Conservation (phyloP, 768 basidiomycete genomes). For the Leccinum incarnatum region DNA sequence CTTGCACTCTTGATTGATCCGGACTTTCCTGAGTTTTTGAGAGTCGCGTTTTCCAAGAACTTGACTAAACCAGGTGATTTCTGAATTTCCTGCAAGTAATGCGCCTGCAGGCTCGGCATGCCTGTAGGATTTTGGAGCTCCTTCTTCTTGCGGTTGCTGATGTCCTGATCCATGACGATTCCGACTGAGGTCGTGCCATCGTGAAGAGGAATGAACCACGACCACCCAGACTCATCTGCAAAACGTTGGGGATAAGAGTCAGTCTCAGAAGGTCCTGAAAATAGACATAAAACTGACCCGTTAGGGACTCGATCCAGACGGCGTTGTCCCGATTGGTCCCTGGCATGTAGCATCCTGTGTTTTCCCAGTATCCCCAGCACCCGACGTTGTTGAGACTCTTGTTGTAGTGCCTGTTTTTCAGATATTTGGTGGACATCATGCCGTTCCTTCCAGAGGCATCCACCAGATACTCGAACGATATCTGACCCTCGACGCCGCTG, state of each 20-base stretch:
- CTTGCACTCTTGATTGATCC: no score
- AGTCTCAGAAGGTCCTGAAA: background rate
- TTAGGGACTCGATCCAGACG: conserved; percentile 37
- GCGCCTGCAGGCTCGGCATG: background rate
- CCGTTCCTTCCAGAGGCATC: conserved; percentile 14
- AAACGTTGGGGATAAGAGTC: conserved; percentile 1
- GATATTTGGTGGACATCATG: conserved; percentile 25
- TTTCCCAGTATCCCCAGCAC: conserved; percentile 38
- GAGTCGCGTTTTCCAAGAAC: conserved; percentile 3
- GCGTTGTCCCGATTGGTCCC: conserved; percentile 34
- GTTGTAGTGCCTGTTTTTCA: conserved; percentile 35
- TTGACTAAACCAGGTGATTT: background rate
- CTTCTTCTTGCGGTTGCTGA: conserved; percentile 28
- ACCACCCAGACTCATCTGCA: conserved; percentile 53
- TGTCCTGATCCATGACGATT: conserved; percentile 45
- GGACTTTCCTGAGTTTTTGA: conserved; percentile 3
- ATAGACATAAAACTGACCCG: background rate
- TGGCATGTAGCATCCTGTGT: conserved; percentile 27
- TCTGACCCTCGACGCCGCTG: background rate
- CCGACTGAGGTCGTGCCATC: conserved; percentile 51
- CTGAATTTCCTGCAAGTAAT: conserved; percentile 7
- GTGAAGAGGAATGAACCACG: conserved; percentile 57
- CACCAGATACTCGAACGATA: conserved; percentile 8
- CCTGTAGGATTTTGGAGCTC: background rate
- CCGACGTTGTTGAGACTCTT: conserved; percentile 34